Evolutionary conservation across 73 alveolate species (phyloP).

Genomic region (Tetrahymena elliotti): DNA sequence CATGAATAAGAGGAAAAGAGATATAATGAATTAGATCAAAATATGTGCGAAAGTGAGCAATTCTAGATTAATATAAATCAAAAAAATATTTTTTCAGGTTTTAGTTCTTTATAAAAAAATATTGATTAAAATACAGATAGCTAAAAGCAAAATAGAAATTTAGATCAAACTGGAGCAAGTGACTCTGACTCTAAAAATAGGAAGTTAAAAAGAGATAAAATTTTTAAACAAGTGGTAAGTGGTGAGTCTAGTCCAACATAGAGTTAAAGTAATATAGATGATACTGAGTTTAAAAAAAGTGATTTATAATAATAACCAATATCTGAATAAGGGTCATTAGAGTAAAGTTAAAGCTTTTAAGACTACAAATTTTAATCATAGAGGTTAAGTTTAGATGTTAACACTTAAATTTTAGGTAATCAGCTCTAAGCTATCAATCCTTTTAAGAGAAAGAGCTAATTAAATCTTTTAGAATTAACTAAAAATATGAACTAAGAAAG

Average conservation of each 20-base stretch:
- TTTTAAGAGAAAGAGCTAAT: neutral
- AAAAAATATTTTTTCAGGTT: neutral
- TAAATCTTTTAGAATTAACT: neutral
- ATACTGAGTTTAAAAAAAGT: neutral
- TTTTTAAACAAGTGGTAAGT: neutral
- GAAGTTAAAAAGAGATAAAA: neutral
- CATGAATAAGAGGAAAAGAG: neutral
- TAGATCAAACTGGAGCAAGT: neutral
- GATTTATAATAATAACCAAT: neutral
- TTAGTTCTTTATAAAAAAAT: neutral
- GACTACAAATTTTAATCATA: neutral
- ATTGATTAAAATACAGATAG: neutral
- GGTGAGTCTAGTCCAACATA: neutral
- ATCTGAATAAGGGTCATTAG: neutral
- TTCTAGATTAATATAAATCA: neutral
- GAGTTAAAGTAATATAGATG: neutral
- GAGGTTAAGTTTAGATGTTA: neutral
- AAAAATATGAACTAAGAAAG: neutral
- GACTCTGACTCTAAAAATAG: neutral
- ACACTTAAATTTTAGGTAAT: neutral
- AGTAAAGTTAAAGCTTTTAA: neutral
- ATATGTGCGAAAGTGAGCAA: neutral
- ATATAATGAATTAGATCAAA: neutral
- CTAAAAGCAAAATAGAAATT: neutral
- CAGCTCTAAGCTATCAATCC: neutral